A percentile compares a stretch with the other conserved stretches of the same genome.
Evolutionary conservation across 306 rosid species (phyloP).

Genomic region (Citrullus mucosospermus): DNA sequence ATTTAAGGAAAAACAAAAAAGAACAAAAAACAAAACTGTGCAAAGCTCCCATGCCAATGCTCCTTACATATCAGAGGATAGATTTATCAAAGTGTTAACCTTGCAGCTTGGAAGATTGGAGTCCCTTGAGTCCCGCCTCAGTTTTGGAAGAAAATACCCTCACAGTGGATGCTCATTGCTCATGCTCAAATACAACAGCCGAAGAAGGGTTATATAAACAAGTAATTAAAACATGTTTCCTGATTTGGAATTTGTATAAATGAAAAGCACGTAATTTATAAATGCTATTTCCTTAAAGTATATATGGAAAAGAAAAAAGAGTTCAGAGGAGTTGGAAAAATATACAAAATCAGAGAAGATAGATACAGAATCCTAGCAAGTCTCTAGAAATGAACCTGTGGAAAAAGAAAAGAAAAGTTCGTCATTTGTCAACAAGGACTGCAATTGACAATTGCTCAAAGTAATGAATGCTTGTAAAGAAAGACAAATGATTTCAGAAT

Average conservation of each 20-base stretch:
- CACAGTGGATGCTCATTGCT: neutral
- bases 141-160: neutral
- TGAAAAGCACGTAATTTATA: neutral
- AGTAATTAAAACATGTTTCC: neutral
- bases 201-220: neutral
- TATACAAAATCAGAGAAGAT: neutral
- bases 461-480: constrained; percentile 2
- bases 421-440: neutral
- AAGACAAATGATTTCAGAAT: neutral
- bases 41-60: neutral
- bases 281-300: neutral
- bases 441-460: constrained; percentile 1
- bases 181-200: neutral
- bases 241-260: neutral
- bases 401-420: neutral
- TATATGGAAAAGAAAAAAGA: neutral
- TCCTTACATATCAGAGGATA: neutral
- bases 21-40: neutral
- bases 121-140: neutral
- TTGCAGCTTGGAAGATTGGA: neutral
- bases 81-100: neutral
- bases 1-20: no score
- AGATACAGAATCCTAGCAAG: neutral
- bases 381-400: neutral
- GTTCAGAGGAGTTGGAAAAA: neutral